phyloP scores from a whole-genome alignment of 331 rosid genomes.

The Quercus tomentella region DNA sequence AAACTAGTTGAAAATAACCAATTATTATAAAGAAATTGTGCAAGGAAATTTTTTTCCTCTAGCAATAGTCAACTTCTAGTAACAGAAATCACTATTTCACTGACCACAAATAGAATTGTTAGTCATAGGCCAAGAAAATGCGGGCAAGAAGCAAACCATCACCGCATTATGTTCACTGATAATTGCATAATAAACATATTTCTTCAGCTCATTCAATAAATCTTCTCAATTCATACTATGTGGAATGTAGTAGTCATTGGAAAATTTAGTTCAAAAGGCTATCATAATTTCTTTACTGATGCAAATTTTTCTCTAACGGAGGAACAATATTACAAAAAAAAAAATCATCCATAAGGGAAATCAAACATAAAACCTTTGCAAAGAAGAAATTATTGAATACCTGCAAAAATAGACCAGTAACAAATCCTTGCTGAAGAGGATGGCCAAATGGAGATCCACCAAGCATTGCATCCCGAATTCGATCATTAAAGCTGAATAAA shows the following conservation, averaged over 20 bases:
- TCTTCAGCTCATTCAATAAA: neutral
- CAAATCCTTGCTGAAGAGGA: constrained; percentile 98
- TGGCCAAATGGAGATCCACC: constrained; percentile 99
- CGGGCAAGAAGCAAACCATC: neutral
- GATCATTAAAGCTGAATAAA: constrained; percentile 79
- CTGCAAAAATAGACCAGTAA: constrained; percentile 77
- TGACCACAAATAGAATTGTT: neutral
- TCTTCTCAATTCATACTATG: neutral
- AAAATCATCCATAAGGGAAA: neutral
- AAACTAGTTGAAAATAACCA: neutral
- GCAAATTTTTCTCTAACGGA: neutral
- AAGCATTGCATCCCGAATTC: constrained; percentile 85
- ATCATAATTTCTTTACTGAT: neutral
- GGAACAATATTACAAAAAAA: neutral
- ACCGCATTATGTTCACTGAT: neutral
- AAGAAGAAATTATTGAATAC: constrained; percentile 23
- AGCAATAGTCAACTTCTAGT: neutral
- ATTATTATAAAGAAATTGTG: neutral
- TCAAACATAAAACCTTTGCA: constrained; percentile 1
- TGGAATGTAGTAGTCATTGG: neutral
- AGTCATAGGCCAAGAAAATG: neutral
- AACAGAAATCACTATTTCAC: neutral
- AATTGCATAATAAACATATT: neutral
- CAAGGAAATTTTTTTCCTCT: neutral
- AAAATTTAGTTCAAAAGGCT: neutral